phyloP scores from a whole-genome alignment of 208 protist species.

The Crithidia fasciculata region DNA sequence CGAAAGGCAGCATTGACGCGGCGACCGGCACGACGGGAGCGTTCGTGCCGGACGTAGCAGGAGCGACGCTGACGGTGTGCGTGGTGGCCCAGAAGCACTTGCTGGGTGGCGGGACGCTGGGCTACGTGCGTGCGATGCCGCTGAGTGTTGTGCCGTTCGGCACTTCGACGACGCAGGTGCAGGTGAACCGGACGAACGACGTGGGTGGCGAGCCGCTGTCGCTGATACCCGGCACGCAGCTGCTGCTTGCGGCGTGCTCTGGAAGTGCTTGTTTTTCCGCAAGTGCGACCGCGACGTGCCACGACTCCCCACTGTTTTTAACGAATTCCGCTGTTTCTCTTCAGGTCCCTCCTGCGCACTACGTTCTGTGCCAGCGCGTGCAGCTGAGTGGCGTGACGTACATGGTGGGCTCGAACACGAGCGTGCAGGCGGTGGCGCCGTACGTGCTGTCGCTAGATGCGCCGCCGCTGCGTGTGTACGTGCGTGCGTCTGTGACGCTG shows the following conservation, averaged over 20 bases:
- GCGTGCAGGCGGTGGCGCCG: constrained; percentile 42
- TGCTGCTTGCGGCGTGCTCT: constrained; percentile 53
- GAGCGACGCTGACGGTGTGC: not conserved
- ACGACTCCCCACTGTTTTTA: no score
- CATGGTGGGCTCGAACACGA: constrained; percentile 36
- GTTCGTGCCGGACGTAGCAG: constrained; percentile 29
- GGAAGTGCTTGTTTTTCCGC: constrained; percentile 21
- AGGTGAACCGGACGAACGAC: constrained; percentile 45
- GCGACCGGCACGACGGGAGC: constrained; percentile 13
- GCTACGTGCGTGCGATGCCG: no score
- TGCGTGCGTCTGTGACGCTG: constrained; percentile 35
- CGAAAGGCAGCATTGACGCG: constrained; percentile 34
- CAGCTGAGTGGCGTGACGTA: not conserved
- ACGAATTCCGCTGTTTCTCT: constrained; percentile 28
- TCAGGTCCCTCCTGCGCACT: no score
- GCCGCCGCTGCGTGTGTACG: constrained; percentile 39
- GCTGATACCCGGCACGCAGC: constrained; percentile 28
- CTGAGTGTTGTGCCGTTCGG: no score
- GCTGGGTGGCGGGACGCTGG: no score
- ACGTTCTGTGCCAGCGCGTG: constrained; percentile 59
- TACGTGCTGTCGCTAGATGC: constrained; percentile 33
- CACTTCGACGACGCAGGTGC: not conserved
- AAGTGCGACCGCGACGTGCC: constrained; percentile 31
- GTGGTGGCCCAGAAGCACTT: constrained; percentile 23
- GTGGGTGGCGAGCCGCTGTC: constrained; percentile 23